Evolutionary conservation across 164 flowering plant genomes (phyloP).

Genomic region (Litsea cubeba): DNA sequence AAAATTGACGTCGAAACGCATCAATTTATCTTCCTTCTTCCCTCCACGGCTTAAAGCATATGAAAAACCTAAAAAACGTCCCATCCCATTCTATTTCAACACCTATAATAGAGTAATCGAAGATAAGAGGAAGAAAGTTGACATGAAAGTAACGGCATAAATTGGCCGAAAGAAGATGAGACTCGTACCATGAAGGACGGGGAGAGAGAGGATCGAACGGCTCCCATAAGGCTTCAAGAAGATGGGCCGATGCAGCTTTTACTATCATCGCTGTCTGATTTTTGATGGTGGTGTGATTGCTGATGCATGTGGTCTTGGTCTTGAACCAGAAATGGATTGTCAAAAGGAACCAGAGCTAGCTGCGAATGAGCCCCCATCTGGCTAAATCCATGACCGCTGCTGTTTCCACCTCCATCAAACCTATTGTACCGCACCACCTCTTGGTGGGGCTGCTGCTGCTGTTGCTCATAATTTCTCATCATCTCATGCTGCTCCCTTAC

Average conservation of each 20-base stretch:
- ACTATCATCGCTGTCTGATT: slow-evolving; percentile 5
- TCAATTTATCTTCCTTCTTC: too few species aligned
- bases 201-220: not conserved
- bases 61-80: too few species aligned
- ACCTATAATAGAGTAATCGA: not conserved
- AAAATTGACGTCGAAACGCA: not conserved
- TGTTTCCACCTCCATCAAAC: not conserved
- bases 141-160: not conserved
- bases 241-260: slow-evolving; percentile 4
- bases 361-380: slow-evolving; percentile 20
- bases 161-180: not conserved
- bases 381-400: slow-evolving; percentile 6
- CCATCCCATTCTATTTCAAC: too few species aligned
- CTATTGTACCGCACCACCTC: slow-evolving; percentile 17
- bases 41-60: too few species aligned
- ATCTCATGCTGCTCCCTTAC: slow-evolving; percentile 24
- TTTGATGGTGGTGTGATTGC: slow-evolving; percentile 8
- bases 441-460: slow-evolving; percentile 22
- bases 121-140: not conserved
- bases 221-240: not conserved
- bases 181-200: too few species aligned
- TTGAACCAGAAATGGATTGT: slow-evolving; percentile 21
- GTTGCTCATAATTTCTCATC: slow-evolving; percentile 30
- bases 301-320: slow-evolving; percentile 17
- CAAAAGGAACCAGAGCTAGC: slow-evolving; percentile 23